Evolutionary conservation across 768 basidiomycete genomes (phyloP).

Genomic region (Polyporus arcularius): DNA sequence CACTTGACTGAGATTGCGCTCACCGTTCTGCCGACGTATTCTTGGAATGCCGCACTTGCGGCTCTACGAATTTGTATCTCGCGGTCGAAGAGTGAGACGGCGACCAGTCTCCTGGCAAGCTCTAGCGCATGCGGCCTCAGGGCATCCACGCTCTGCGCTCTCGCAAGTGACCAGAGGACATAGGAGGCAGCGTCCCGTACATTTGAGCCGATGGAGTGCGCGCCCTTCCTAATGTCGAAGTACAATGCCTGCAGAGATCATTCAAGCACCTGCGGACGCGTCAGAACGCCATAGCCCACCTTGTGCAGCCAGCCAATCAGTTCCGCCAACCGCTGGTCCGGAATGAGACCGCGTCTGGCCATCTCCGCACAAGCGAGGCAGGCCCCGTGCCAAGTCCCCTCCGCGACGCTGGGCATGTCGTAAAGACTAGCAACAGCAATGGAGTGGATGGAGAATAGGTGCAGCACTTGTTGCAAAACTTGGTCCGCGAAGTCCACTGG

Average conservation of each 20-base stretch:
- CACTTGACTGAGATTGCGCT: conserved; percentile 23
- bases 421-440: conserved; percentile 62
- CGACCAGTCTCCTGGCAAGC: conserved; percentile 73
- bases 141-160: conserved; percentile 62
- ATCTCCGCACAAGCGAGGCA: conserved; percentile 92
- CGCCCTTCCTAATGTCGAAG: conserved; percentile 89
- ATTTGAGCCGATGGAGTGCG: conserved; percentile 91
- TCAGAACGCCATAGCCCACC: conserved; percentile 39
- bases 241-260: conserved; percentile 66
- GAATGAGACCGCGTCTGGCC: conserved; percentile 77
- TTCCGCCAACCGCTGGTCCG: conserved; percentile 54
- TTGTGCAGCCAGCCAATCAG: conserved; percentile 81
- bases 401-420: conserved; percentile 75
- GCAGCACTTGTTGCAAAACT: conserved; percentile 78
- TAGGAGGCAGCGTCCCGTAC: conserved; percentile 96
- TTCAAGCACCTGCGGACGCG: too few species aligned
- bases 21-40: conserved; percentile 93
- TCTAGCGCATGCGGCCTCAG: conserved; percentile 61
- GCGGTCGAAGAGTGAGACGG: conserved; percentile 85
- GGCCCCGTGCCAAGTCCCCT: conserved; percentile 93
- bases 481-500: conserved; percentile 75
- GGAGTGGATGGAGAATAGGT: conserved; percentile 76
- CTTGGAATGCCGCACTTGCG: conserved; percentile 97
- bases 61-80: conserved; percentile 94
- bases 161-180: conserved; percentile 91